Evolutionary conservation across 176 grass and related monocot genomes (phyloP).

Genomic region (Thalia dealbata): DNA sequence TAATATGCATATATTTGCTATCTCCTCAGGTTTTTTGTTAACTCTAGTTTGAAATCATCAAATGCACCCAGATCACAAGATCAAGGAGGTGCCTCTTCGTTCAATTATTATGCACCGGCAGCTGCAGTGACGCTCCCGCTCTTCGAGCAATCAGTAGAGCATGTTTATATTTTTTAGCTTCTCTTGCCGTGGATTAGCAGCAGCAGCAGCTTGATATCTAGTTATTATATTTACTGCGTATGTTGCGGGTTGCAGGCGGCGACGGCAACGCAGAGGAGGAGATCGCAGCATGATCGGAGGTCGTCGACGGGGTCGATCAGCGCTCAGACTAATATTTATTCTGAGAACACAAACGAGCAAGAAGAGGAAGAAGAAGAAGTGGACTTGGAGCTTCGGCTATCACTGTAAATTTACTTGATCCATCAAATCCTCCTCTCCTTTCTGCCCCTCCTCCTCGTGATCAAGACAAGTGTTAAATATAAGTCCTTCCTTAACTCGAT

Average conservation of each 20-base stretch:
- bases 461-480: too few species aligned
- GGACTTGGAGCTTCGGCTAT: constrained; percentile 4
- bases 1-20: not conserved
- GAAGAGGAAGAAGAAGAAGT: not conserved
- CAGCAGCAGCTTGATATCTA: too few species aligned
- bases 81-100: not conserved
- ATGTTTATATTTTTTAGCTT: too few species aligned
- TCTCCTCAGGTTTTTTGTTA: not conserved
- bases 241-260: not conserved
- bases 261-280: not conserved
- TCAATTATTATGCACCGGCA: not conserved
- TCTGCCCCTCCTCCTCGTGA: too few species aligned
- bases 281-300: not conserved
- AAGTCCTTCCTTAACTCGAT: too few species aligned
- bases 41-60: not conserved
- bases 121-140: not conserved
- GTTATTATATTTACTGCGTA: too few species aligned
- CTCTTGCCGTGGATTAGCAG: too few species aligned
- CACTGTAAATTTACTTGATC: not conserved
- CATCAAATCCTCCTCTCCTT: too few species aligned
- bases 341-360: not conserved
- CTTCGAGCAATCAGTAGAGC: not conserved
- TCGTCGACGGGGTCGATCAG: not conserved
- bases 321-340: not conserved
- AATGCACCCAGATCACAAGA: not conserved